Evolutionary conservation across 768 basidiomycete genomes (phyloP), one percentile per base, ranked within the genome.

Genomic region (Leucogyrophana mollusca): DNA sequence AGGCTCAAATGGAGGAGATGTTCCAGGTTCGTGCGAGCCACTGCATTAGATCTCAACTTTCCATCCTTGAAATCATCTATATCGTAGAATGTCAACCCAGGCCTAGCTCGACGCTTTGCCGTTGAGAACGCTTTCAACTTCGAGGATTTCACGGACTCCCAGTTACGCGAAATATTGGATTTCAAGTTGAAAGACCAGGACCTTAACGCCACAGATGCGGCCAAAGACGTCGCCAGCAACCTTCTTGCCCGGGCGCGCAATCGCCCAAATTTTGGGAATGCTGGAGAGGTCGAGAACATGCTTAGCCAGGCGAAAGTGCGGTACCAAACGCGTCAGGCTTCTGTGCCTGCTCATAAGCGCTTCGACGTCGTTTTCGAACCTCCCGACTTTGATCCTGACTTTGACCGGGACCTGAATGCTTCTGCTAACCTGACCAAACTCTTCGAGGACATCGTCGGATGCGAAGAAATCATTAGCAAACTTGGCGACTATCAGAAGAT

Each of bases 71-170:
- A 13, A 4, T 27, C 5, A 24, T 4, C 38, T 20, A 16, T 11
- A 10, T 32, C 27, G 3, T 43, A 87, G 85, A 81, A 86, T 41
- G 84, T 85, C 23, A 87, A 87, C 54, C 79, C 83, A 0, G 85
- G 85, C 11, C 63, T 87, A 8, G 62, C 77, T 2, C 76, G 85
- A 21, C 80, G 85, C 1, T 87, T 87, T 57, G 74, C 75, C 9
- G 80, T 86, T 22, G 85, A 86, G 45, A 72, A 83, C 36, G 80
- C 85, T 0, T 87, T 86, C 69, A 62, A 67, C 16, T 87, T 86
- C 49, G 77, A 83, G 23, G 82, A 87, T 58, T 87, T 82, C 56
- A 73, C 63, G 6, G 73, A 80, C 45, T 33, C 65, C 0, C 78
- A 86, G 51, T 65, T 87, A 0, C 61, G 65, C 30, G 53, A 75